Conservation (phyloP, 83 land plant species). For the Thuja plicata region DNA sequence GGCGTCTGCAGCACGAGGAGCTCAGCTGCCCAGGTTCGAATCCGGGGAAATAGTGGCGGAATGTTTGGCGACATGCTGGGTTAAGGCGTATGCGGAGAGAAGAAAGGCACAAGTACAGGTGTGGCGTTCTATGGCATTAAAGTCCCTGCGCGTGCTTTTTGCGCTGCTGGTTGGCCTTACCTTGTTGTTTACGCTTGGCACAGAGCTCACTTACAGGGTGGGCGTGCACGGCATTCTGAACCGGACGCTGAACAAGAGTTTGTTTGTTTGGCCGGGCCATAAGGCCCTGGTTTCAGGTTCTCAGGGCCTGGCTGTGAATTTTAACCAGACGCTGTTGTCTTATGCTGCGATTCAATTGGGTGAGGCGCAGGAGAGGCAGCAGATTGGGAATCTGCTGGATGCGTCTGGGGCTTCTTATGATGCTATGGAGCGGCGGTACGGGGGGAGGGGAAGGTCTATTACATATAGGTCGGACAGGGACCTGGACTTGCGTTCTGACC, state of each 20-base stretch:
- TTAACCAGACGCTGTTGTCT: neutral
- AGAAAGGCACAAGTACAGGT: neutral
- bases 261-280: neutral
- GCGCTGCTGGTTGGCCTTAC: neutral
- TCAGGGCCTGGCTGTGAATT: neutral
- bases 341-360: conserved; percentile 8
- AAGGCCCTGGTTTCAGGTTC: neutral
- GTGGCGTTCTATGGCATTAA: neutral
- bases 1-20: neutral
- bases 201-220: conserved; percentile 14
- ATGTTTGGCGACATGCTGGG: neutral
- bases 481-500: neutral
- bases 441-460: neutral
- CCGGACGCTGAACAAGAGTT: neutral
- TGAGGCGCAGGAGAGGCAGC: conserved; percentile 2
- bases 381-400: neutral
- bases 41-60: neutral
- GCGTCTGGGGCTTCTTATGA: neutral
- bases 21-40: neutral
- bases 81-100: neutral
- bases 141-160: neutral
- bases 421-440: neutral
- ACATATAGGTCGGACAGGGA: neutral
- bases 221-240: neutral
- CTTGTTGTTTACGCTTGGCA: neutral